Evolutionary conservation across 768 basidiomycete species (phyloP), one percentile per base, ranked within the genome.

Genomic region (Trametes coccinea): DNA sequence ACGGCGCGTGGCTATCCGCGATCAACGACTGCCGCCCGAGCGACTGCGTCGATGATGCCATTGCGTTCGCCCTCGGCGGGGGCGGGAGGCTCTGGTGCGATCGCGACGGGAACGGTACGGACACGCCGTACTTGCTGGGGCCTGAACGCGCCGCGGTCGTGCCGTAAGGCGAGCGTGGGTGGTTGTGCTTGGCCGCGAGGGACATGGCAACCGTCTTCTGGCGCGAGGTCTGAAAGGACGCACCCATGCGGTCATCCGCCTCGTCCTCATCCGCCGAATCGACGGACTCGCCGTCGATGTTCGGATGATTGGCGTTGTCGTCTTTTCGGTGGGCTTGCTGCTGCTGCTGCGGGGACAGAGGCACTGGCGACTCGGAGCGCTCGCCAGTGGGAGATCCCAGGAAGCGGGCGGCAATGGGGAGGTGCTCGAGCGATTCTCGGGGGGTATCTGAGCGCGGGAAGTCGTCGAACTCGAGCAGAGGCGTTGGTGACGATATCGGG

Each of bases 361-460:
- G 66, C 6, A 66, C 73, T 0, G 81, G 75, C 8, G 87, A 87
- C 9, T 80, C 79, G 5, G 75, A 74, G 49, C 76, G 79, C 65
- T 79, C 78, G 22, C 76, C 74, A 11, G 70, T 69, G 8, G 90
- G 90, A 4, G 89, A 89, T 9, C 41, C 39, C 78, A 94, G 90
- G 80, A 95, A 97, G 52, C 92, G 88, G 27, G 95, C 88, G 48
- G 95, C 95, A 63, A 97, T 97, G 52, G 95, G 89, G 3, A 94
- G 79, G 64, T 87, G 79, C 7, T 95, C 92, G 44, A 82, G 73
- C 0, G 90, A 90, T 67, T 91, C 93, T 5, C 77, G 66, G 9
- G 77, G 89, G 1, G 90, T 88, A 16, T 88, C 90, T 46, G 82
- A 56, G 16, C 85, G 88, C 51, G 64, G 45, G 70, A 84, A 88